phyloP scores from a whole-genome alignment of 1,139 yeast genomes.

The Debaryomyces coudertii region DNA sequence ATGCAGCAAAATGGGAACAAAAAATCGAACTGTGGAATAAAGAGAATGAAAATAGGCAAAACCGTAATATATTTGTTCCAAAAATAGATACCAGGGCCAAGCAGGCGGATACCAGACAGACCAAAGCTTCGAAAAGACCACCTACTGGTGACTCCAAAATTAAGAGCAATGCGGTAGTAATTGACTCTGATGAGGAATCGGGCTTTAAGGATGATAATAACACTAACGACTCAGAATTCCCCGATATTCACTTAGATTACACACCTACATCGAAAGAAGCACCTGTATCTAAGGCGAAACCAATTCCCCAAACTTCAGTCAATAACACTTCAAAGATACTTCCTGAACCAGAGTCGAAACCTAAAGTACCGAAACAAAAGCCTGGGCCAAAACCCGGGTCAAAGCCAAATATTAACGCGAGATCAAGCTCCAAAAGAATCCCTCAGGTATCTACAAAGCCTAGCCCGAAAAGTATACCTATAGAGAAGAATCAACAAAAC shows the following conservation, averaged over 20 bases:
- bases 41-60: not conserved
- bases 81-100: constrained; percentile 3
- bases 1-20: constrained; percentile 25
- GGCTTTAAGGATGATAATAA: constrained; percentile 40
- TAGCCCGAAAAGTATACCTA: not conserved
- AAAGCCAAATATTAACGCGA: not conserved
- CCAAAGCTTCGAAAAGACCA: constrained; percentile 18
- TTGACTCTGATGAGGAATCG: constrained; percentile 22
- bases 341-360: not conserved
- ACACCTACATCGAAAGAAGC: constrained; percentile 4
- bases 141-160: constrained; percentile 16
- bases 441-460: not conserved
- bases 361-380: not conserved
- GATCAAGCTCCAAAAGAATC: not conserved
- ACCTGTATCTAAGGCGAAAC: not conserved
- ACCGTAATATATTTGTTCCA: constrained; percentile 5
- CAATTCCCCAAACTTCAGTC: not conserved
- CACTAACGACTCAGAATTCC: constrained; percentile 36
- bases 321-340: not conserved
- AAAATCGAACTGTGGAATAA: constrained; percentile 22
- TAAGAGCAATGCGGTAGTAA: constrained; percentile 16
- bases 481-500: not conserved
- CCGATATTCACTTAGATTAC: constrained; percentile 2
- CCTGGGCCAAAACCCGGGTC: not conserved
- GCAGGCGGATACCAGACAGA: not conserved